phyloP scores from a whole-genome alignment of 2,329 filamentous ascomycete species.

The Penicillium verrucosum region DNA sequence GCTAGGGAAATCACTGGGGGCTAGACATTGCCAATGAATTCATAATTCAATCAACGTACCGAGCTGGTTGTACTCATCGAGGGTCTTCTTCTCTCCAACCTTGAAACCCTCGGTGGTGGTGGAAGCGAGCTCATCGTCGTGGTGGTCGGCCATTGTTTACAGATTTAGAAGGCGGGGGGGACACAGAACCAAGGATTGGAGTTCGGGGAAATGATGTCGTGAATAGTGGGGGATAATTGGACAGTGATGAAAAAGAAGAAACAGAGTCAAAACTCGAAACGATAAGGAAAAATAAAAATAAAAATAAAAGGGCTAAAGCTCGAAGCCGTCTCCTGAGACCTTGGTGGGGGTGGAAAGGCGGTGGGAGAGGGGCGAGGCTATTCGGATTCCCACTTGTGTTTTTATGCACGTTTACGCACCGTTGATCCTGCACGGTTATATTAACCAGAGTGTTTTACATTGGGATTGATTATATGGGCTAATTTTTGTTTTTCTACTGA shows the following conservation, averaged over 20 bases:
- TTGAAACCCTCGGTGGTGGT: conserved; percentile 95
- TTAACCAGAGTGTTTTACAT: neutral
- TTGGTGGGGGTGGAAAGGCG: conserved; percentile 33
- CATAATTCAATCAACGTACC: conserved; percentile 55
- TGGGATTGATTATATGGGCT: neutral
- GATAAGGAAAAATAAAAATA: neutral
- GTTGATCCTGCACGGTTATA: conserved; percentile 13
- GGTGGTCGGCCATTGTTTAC: conserved; percentile 62
- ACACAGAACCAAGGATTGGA: conserved; percentile 14
- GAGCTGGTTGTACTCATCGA: conserved; percentile 91
- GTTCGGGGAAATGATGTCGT: neutral
- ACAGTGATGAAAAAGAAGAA: neutral
- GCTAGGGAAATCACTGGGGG: conserved; percentile 1
- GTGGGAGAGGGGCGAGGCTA: conserved; percentile 30
- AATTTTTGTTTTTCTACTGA: neutral
- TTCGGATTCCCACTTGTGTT: conserved; percentile 17
- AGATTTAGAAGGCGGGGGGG: conserved; percentile 18
- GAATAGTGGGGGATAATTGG: neutral
- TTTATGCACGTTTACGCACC: neutral
- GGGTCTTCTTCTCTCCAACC: conserved; percentile 96
- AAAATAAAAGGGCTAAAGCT: neutral
- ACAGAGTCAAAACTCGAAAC: neutral
- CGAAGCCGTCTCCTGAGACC: conserved; percentile 21
- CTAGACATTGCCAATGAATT: neutral
- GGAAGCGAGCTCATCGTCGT: conserved; percentile 78